Percentiles rank a stretch among this genome's conserved stretches.
Conservation (phyloP, 768 basidiomycete species). For the Termitomyces sp. region DNA sequence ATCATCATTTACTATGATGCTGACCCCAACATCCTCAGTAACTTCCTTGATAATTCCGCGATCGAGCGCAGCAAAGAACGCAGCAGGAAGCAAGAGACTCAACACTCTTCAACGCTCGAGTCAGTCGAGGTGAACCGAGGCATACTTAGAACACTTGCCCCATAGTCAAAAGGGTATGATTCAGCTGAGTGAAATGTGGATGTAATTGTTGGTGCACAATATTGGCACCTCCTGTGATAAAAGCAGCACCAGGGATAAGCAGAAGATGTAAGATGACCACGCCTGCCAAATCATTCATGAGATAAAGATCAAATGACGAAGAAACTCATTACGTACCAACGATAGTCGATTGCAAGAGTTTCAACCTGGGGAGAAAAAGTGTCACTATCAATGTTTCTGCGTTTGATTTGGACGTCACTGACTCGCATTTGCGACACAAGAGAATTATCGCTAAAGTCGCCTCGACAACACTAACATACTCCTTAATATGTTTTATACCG, state of each 20-base stretch:
- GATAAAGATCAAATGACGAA: neutral
- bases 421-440: slow-evolving; percentile 61
- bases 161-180: slow-evolving; percentile 63
- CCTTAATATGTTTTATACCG: neutral
- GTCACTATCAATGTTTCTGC: neutral
- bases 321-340: slow-evolving; percentile 36
- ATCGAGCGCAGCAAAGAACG: slow-evolving; percentile 60
- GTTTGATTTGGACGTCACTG: slow-evolving; percentile 21
- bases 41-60: slow-evolving; percentile 19
- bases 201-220: slow-evolving; percentile 65
- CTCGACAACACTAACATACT: slow-evolving; percentile 52
- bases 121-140: neutral
- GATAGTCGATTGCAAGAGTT: slow-evolving; percentile 64
- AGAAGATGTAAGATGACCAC: slow-evolving; percentile 72
- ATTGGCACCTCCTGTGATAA: slow-evolving; percentile 67
- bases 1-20: slow-evolving; percentile 33
- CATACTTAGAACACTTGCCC: slow-evolving; percentile 38
- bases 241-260: slow-evolving; percentile 64
- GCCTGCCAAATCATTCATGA: slow-evolving; percentile 29
- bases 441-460: slow-evolving; percentile 67
- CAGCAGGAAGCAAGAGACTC: slow-evolving; percentile 58
- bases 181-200: slow-evolving; percentile 59
- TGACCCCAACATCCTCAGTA: slow-evolving; percentile 14
- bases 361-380: slow-evolving; percentile 34
- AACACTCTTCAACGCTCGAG: slow-evolving; percentile 41